These are phyloP conservation scores for Plantago major DNA, from an alignment of 257 asterid genomes.

Conservation along the genomic window DNA sequence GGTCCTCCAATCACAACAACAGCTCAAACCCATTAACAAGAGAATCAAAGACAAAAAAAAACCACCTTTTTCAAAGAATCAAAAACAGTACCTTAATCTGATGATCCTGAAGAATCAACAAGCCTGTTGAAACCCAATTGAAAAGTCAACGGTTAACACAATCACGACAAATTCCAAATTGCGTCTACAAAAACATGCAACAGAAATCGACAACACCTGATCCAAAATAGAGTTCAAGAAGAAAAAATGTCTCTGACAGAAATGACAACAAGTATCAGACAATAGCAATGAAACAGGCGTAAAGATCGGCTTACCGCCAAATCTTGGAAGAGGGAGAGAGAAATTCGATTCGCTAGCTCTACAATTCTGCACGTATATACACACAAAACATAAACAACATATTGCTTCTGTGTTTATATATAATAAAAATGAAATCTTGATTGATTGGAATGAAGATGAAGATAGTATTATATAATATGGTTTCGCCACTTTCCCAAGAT, in stretches of 20 bases:
- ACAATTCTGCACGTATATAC: slow-evolving; percentile 20
- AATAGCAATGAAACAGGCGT: slow-evolving; percentile 28
- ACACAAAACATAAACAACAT: no score
- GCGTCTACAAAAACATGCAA: slow-evolving; percentile 18
- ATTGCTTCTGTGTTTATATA: slow-evolving; percentile 25
- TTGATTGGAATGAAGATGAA: background rate
- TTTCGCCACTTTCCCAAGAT: slow-evolving; percentile 43
- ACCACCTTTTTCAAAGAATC: background rate
- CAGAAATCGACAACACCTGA: slow-evolving; percentile 17
- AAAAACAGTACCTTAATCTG: slow-evolving; percentile 20
- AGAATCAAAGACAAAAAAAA: background rate
- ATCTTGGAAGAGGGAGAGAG: slow-evolving; percentile 32
- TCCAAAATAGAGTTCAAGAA: background rate
- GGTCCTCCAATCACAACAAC: background rate
- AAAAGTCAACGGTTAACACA: slow-evolving; percentile 18
- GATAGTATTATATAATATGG: background rate
- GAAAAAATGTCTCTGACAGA: no score
- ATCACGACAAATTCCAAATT: slow-evolving; percentile 21
- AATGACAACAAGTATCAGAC: slow-evolving; percentile 1
- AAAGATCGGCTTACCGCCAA: slow-evolving; percentile 56
- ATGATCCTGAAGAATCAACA: slow-evolving; percentile 13
- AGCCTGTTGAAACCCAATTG: slow-evolving; percentile 25
- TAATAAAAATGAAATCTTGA: background rate
- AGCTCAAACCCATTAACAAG: background rate
- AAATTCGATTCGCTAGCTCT: slow-evolving; percentile 25